These are phyloP conservation scores for Boletellus ananiceps DNA, from an alignment of 768 basidiomycete genomes.

Conservation along the genomic window DNA sequence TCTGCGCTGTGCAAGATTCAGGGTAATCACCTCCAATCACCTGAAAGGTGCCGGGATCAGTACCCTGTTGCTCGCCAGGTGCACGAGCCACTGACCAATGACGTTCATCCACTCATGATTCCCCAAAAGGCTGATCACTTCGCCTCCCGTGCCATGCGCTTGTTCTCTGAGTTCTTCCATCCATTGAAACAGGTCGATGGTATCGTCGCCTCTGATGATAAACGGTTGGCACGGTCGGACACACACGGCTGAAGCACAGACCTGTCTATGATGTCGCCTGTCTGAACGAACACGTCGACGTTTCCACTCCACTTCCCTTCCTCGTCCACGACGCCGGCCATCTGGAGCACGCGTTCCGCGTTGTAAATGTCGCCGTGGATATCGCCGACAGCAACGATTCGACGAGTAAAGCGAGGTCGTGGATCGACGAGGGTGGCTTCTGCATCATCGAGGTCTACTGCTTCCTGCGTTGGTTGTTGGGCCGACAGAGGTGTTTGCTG, in stretches of 20 bases:
- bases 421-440: constrained; percentile 17
- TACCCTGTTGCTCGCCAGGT: constrained; percentile 2
- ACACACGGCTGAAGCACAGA: constrained; percentile 28
- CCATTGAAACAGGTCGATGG: constrained; percentile 76
- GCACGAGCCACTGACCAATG: constrained; percentile 46
- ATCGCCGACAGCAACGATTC: constrained; percentile 88
- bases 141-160: constrained; percentile 64
- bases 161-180: constrained; percentile 81
- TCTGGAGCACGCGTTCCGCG: constrained; percentile 72
- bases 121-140: constrained; percentile 74
- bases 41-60: constrained; percentile 26
- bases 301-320: constrained; percentile 77
- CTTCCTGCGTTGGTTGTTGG: constrained; percentile 3
- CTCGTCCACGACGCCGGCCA: constrained; percentile 72
- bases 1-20: background rate
- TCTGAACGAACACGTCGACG: constrained; percentile 87
- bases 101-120: constrained; percentile 98
- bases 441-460: constrained; percentile 2
- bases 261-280: constrained; percentile 95
- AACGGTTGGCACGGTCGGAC: constrained; percentile 9
- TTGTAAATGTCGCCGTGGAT: constrained; percentile 86
- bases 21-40: constrained; percentile 74
- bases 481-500: constrained; percentile 10
- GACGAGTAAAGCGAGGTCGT: constrained; percentile 33
- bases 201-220: constrained; percentile 73